Base-by-base conservation (phyloP, 2,329 filamentous ascomycete genomes). In the Beauveria rudraprayagi region DNA sequence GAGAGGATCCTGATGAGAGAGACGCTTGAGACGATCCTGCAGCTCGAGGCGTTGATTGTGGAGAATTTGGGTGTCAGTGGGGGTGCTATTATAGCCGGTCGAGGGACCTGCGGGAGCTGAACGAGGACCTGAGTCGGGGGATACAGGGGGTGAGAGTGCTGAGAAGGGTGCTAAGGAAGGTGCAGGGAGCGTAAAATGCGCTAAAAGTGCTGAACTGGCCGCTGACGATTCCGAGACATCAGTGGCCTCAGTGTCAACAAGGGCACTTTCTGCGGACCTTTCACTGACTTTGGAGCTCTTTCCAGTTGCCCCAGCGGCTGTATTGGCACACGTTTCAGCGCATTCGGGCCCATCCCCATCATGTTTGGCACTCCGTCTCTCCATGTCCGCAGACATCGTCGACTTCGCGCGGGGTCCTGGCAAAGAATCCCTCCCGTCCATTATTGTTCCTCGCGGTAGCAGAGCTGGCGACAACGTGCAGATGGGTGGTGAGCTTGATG, bases 1-100 rank as follows among this genome's bases (percentile, higher is more conserved):
- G 51, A 43, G 52, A 43, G 50, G 50, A 55, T 60, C 58, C 10
- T 54, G 58, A 9, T 46, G n/a, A 19, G 58, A n/a, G 26, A 59
- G 40, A 52, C n/a, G 56, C 56, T 61, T 22, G 26, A 52, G 44
- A 10, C 26, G 57, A 30, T 52, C 51, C 47, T 61, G 52, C 5
- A 62, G 60, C 54, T 62, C 28, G 24, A 44, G 60, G 37, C 48
- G 56, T 22, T 60, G 56, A n/a, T 53, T 40, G 56, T 58, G 60
- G 54, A 62, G 60, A 51, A 50, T 17, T 10, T 48, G 30, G 34
- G 19, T 24, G 54, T 47, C 24, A 16, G 40, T 17, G 54, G 28
- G 14, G 30, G 28, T 22, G n/a, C 17, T 46, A 28, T 47, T 46
- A 28, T 47, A 51, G 34, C 22, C 22, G 34, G 46, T 7, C 16